Percentiles rank a stretch among this genome's conserved stretches.
Evolutionary conservation across 495 filamentous ascomycete genomes (phyloP).

Genomic region (Clohesyomyces aquaticus): DNA sequence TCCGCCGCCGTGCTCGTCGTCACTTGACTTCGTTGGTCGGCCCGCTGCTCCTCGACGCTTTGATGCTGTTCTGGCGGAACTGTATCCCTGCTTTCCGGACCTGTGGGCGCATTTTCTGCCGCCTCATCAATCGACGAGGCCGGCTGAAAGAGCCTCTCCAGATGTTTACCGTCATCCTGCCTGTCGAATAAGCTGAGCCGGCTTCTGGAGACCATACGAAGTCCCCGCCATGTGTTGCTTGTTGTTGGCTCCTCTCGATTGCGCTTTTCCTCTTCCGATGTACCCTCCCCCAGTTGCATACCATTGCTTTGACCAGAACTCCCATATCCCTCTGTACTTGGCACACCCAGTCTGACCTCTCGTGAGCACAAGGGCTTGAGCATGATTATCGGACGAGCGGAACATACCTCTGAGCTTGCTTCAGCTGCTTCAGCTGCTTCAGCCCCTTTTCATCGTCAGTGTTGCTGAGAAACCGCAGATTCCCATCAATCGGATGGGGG

Average conservation of each 20-base stretch:
- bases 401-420: conserved; percentile 59
- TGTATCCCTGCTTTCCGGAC: conserved; percentile 37
- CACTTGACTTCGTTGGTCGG: conserved; percentile 41
- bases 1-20: conserved; percentile 44
- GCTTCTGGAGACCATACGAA: conserved; percentile 74
- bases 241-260: conserved; percentile 67
- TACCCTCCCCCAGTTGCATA: conserved; percentile 81
- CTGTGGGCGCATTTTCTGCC: conserved; percentile 34
- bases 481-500: conserved; percentile 73
- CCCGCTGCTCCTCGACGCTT: conserved; percentile 40
- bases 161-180: conserved; percentile 77
- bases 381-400: conserved; percentile 29
- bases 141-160: conserved; percentile 56
- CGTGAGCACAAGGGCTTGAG: conserved; percentile 22
- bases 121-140: conserved; percentile 35
- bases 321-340: conserved; percentile 57
- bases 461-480: conserved; percentile 75
- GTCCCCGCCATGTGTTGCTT: conserved; percentile 85
- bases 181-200: conserved; percentile 80
- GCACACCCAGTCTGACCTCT: conserved; percentile 53
- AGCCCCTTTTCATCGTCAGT: conserved; percentile 56
- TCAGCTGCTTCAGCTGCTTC: conserved; percentile 64
- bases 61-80: conserved; percentile 35
- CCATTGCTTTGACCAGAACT: conserved; percentile 67
- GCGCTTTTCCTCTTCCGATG: conserved; percentile 69